Evolutionary conservation across 2,329 filamentous ascomycete genomes (phyloP).

Genomic region (Phialophora expanda): DNA sequence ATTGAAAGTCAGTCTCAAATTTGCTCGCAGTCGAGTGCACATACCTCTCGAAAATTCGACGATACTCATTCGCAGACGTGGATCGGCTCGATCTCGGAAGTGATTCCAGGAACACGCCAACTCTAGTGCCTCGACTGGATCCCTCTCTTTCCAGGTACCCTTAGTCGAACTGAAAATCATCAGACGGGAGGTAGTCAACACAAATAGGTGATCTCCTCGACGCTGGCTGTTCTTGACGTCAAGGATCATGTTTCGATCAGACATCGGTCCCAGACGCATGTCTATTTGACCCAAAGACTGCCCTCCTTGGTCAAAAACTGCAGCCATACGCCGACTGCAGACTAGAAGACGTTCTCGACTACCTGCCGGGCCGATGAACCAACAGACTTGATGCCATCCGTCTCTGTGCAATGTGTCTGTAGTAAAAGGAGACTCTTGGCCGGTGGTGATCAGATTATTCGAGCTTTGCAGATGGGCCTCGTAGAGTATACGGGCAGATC

Average conservation of each 20-base stretch:
- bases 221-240: constrained; percentile 55
- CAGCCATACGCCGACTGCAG: constrained; percentile 55
- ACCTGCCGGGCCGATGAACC: constrained; percentile 43
- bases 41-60: constrained; percentile 45
- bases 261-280: constrained; percentile 47
- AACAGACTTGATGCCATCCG: constrained; percentile 53
- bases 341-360: constrained; percentile 53
- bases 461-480: constrained; percentile 28
- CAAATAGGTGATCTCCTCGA: constrained; percentile 53
- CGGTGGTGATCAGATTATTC: constrained; percentile 33
- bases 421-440: constrained; percentile 27
- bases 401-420: constrained; percentile 43
- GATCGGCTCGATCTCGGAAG: constrained; percentile 60
- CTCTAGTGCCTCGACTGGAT: constrained; percentile 42
- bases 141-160: constrained; percentile 39
- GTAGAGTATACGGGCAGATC: constrained; percentile 43
- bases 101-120: constrained; percentile 58
- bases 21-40: constrained; percentile 7
- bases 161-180: constrained; percentile 47
- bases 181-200: constrained; percentile 61
- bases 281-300: constrained; percentile 39
- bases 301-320: constrained; percentile 45
- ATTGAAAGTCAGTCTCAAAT: not conserved
- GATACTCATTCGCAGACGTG: constrained; percentile 52
- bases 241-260: constrained; percentile 59